Evolutionary conservation across 129 eudicot genomes (phyloP).

Genomic region (Ambrosia trifida): DNA sequence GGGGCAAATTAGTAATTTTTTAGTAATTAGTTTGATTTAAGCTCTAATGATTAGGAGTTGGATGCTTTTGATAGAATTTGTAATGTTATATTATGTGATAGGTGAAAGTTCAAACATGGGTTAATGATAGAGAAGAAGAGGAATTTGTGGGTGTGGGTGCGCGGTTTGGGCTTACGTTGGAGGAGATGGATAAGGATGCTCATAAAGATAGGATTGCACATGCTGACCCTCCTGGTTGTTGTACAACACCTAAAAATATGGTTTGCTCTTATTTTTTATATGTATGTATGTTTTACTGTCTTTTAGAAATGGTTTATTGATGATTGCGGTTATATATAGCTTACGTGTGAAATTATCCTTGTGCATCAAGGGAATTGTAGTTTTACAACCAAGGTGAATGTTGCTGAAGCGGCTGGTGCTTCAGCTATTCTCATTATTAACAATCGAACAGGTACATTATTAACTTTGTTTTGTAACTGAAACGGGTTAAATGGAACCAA

Average conservation of each 20-base stretch:
- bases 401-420: conserved; percentile 97
- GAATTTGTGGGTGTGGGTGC: conserved; percentile 97
- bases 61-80: background rate
- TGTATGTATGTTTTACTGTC: background rate
- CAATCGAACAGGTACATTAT: conserved; percentile 60
- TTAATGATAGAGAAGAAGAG: conserved; percentile 64
- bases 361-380: conserved; percentile 96
- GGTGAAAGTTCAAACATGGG: conserved; percentile 86
- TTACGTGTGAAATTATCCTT: conserved; percentile 83
- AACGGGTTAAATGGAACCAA: background rate
- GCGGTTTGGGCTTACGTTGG: conserved; percentile 88
- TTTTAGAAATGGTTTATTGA: background rate
- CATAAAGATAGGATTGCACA: conserved; percentile 62
- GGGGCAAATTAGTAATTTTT: background rate
- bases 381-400: conserved; percentile 82
- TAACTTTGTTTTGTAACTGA: background rate
- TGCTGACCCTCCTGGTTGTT: conserved; percentile 95
- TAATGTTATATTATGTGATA: conserved; percentile 24
- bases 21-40: background rate
- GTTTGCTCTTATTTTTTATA: conserved; percentile 28
- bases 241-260: conserved; percentile 77
- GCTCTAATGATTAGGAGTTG: background rate
- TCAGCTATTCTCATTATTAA: conserved; percentile 87
- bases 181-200: conserved; percentile 89
- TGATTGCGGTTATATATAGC: conserved; percentile 39